Conservation (phyloP, 768 basidiomycete genomes). For the Termitomyces eurrhizus region DNA sequence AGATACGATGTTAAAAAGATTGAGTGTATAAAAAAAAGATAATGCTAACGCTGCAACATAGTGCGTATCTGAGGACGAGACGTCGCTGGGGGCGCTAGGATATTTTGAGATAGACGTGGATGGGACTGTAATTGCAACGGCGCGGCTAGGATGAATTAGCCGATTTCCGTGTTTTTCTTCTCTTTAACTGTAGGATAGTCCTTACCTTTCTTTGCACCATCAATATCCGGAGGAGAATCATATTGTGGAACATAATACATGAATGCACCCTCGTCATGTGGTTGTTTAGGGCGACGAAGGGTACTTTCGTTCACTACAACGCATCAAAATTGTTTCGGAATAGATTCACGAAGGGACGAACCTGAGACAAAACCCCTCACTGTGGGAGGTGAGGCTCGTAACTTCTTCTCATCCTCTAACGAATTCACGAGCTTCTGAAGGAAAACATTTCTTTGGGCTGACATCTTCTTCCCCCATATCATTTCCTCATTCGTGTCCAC, state of each 20-base stretch:
- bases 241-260: conserved; percentile 47
- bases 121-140: conserved; percentile 13
- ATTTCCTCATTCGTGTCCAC: conserved; percentile 75
- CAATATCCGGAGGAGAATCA: conserved; percentile 23
- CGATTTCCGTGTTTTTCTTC: background rate
- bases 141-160: conserved; percentile 3
- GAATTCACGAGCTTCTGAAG: conserved; percentile 63
- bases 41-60: conserved; percentile 42
- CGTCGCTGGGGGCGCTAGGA: conserved; percentile 23
- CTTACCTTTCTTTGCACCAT: conserved; percentile 20
- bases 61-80: conserved; percentile 30
- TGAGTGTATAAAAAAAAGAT: conserved; percentile 5
- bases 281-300: conserved; percentile 29
- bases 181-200: background rate
- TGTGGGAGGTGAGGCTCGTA: conserved; percentile 27
- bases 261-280: conserved; percentile 41
- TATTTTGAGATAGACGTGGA: conserved; percentile 10
- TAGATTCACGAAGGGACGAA: conserved; percentile 14
- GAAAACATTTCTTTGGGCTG: conserved; percentile 64
- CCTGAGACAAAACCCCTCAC: conserved; percentile 44
- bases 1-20: conserved; percentile 4
- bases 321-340: background rate
- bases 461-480: conserved; percentile 76
- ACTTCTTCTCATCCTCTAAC: conserved; percentile 47
- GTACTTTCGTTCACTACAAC: conserved; percentile 27